A percentile compares a stretch with the other conserved stretches of the same genome.
Evolutionary conservation across 257 asterid genomes (phyloP).

Genomic region (Solanum bulbocastanum): DNA sequence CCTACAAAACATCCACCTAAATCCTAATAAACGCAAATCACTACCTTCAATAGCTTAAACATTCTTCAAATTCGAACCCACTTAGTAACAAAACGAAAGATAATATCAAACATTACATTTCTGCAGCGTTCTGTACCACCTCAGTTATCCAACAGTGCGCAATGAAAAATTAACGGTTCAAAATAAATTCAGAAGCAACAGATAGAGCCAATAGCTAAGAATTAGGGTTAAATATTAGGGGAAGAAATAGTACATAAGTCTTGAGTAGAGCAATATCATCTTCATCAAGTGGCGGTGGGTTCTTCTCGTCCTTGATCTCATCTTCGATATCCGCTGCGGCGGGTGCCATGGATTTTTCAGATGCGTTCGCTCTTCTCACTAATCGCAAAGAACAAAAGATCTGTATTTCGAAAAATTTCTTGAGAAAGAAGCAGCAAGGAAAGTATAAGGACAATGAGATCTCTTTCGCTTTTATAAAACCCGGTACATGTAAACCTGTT

Average conservation of each 20-base stretch:
- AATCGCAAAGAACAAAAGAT: neutral
- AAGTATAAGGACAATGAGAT: neutral
- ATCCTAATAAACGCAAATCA: neutral
- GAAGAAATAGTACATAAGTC: conserved; percentile 39
- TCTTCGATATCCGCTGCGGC: conserved; percentile 46
- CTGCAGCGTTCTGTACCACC: neutral
- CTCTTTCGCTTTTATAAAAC: neutral
- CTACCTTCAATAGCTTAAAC: neutral
- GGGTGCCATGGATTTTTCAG: conserved; percentile 17
- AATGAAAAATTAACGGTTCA: neutral
- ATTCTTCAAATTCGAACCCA: neutral
- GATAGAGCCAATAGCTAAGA: neutral
- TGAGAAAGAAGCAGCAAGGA: neutral
- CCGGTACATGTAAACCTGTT: neutral
- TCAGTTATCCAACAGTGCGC: neutral
- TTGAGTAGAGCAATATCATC: conserved; percentile 93
- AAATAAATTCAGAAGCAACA: neutral
- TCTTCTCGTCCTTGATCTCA: conserved; percentile 92
- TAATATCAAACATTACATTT: neutral
- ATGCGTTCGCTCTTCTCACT: neutral
- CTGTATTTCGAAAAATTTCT: neutral
- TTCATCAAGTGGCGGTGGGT: conserved; percentile 81
- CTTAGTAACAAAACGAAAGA: neutral
- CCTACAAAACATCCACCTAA: neutral
- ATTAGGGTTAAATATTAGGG: conserved; percentile 19